Evolutionary conservation across 2,329 filamentous ascomycete genomes (phyloP).

Genomic region (Trichophyton equinum): DNA sequence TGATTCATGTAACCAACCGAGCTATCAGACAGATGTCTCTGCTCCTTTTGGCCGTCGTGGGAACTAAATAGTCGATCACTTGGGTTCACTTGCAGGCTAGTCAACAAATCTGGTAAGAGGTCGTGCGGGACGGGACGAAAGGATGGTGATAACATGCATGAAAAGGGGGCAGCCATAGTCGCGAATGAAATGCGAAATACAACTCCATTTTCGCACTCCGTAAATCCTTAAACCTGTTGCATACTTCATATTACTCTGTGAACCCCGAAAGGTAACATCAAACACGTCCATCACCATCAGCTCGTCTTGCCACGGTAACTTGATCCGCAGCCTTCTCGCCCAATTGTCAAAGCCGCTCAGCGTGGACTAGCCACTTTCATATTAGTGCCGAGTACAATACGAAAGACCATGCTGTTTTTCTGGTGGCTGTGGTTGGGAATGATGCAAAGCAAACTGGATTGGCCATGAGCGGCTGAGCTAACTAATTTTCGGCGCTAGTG

Average conservation of each 20-base stretch:
- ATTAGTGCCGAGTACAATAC: slow-evolving; percentile 1
- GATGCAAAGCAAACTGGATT: background rate
- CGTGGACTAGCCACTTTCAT: background rate
- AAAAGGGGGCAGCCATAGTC: background rate
- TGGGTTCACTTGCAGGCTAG: background rate
- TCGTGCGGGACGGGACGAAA: background rate
- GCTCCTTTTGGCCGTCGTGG: background rate
- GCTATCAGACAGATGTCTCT: background rate
- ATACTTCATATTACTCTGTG: background rate
- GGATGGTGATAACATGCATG: background rate
- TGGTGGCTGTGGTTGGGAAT: background rate
- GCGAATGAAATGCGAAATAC: slow-evolving; percentile 3
- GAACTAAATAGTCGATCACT: background rate
- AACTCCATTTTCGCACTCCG: background rate
- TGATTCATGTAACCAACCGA: background rate
- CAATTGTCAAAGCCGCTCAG: background rate
- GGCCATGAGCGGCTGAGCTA: background rate
- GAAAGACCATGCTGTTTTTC: background rate
- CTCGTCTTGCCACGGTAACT: slow-evolving; percentile 2
- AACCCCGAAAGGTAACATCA: background rate
- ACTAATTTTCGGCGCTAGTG: background rate
- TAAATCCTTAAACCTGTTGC: background rate
- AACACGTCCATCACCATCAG: background rate
- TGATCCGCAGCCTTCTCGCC: background rate
- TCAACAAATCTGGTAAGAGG: background rate